phyloP scores from a whole-genome alignment of 225 moss, liverwort and hornwort species.

The Thuidium tamariscinum region DNA sequence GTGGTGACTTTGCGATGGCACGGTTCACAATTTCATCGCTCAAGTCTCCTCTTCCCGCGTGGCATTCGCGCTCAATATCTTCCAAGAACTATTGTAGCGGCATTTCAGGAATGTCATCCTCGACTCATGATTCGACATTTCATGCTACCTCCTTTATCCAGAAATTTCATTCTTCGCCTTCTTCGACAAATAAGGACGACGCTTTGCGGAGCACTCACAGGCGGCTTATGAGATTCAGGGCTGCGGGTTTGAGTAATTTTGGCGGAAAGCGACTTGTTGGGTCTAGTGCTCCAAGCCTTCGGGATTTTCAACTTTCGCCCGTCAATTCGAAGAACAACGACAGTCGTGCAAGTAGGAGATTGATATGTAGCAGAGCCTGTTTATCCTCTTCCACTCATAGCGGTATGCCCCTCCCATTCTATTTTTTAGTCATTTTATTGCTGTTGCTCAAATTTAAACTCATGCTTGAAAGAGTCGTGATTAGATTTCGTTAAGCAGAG shows the following conservation, averaged over 20 bases:
- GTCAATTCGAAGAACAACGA: not conserved
- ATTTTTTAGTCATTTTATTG: not conserved
- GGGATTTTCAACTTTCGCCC: not conserved
- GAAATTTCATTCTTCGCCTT: not conserved
- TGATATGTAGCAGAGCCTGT: slow-evolving; percentile 6
- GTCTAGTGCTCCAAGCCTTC: not conserved
- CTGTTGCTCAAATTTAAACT: not conserved
- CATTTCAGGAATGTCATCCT: not conserved
- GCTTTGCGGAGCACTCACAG: not conserved
- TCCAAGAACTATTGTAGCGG: not conserved
- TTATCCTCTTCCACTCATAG: not conserved
- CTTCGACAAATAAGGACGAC: not conserved
- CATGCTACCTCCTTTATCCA: not conserved
- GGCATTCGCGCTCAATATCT: not conserved
- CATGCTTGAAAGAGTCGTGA: not conserved
- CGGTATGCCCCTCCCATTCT: slow-evolving; percentile 2
- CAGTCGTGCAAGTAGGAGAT: not conserved
- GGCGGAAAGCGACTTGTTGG: not conserved
- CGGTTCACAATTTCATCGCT: slow-evolving; percentile 13
- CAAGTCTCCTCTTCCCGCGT: slow-evolving; percentile 5
- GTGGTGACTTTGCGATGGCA: slow-evolving; percentile 10
- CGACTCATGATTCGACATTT: not conserved
- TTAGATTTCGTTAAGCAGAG: not conserved
- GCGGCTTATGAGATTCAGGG: not conserved
- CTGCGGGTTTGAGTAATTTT: not conserved